Base-by-base conservation (phyloP, 768 basidiomycete species). In the Trametopsis cervina region DNA sequence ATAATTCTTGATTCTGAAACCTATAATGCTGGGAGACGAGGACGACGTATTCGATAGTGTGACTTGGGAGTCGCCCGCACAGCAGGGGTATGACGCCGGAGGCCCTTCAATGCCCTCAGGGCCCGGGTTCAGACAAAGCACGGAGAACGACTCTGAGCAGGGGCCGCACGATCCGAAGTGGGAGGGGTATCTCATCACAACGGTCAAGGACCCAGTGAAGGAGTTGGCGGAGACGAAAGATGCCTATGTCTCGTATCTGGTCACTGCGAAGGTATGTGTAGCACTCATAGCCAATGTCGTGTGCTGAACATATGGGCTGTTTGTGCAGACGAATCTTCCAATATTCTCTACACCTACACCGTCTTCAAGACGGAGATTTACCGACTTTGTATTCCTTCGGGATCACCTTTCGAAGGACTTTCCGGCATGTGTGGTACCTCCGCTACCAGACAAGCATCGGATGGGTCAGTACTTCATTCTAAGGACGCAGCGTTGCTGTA, bases 151-250 rank as follows among this genome's bases (percentile, higher is more conserved):
- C 50, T 82, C 83, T 42, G 77, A 75, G n/a, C 64, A 66, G 5
- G 70, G 72, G 2, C 86, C 89, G 13, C 78, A 82, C 54, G 84
- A 89, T 60, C 88, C 89, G 43, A 91, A 89, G 67, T 92, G 89
- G 89, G 90, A 91, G 64, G 90, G 89, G 9, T 83, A 83, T 65
- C 80, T 92, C 52, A 75, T 85, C 43, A 87, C 85, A 21, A 71
- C 73, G 40, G 92, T 98, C 55, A 82, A 84, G 60, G 94, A 98
- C 63, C 94, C 95, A 23, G 81, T 92, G 53, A 97, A 95, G 65
- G 94, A 97, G 65, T 77, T 97, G 22, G 86, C 94, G 50, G 95
- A 96, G 58, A 95, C 93, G 25, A 97, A 96, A 71, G 95, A 99
- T 62, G 85, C 89, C 52, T 97, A 91, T 68, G 91, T 96, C 42